Conservation (phyloP, 345 rosid genomes). For the Capsella bursapastoris region DNA sequence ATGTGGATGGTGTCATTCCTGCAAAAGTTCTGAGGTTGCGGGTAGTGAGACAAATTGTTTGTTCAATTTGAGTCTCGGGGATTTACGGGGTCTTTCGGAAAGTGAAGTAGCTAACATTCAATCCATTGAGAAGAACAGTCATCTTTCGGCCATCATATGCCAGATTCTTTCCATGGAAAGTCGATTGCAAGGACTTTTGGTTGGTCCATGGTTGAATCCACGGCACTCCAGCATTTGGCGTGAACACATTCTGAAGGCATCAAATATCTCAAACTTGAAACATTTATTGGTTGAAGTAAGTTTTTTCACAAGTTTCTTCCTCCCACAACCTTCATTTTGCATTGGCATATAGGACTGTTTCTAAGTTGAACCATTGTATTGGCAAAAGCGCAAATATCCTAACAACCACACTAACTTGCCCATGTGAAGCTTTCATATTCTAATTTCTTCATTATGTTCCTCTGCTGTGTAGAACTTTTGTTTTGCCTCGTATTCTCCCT, state of each 20-base stretch:
- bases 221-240: conserved; percentile 69
- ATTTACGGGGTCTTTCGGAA: conserved; percentile 49
- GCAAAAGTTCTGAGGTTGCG: conserved; percentile 60
- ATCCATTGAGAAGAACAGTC: conserved; percentile 51
- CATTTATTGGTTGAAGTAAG: conserved; percentile 68
- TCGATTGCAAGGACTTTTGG: conserved; percentile 79
- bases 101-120: conserved; percentile 52
- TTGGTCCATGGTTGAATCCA: conserved; percentile 91
- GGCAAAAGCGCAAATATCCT: conserved; percentile 10
- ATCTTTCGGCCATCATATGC: conserved; percentile 56
- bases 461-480: conserved; percentile 21
- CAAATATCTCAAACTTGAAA: conserved; percentile 61
- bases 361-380: conserved; percentile 10
- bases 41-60: conserved; percentile 59
- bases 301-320: conserved; percentile 27
- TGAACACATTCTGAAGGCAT: conserved; percentile 58
- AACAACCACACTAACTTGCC: neutral
- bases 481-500: conserved; percentile 26
- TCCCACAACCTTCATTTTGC: conserved; percentile 27
- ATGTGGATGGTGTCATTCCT: conserved; percentile 97
- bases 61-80: conserved; percentile 62
- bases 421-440: conserved; percentile 23
- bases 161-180: conserved; percentile 71
- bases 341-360: conserved; percentile 12
- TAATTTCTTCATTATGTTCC: conserved; percentile 12